Percentiles rank a stretch among this genome's conserved stretches.
Conservation (phyloP, 371 early-diverging fungal species). For the Polyrhizophydium stewartii region DNA sequence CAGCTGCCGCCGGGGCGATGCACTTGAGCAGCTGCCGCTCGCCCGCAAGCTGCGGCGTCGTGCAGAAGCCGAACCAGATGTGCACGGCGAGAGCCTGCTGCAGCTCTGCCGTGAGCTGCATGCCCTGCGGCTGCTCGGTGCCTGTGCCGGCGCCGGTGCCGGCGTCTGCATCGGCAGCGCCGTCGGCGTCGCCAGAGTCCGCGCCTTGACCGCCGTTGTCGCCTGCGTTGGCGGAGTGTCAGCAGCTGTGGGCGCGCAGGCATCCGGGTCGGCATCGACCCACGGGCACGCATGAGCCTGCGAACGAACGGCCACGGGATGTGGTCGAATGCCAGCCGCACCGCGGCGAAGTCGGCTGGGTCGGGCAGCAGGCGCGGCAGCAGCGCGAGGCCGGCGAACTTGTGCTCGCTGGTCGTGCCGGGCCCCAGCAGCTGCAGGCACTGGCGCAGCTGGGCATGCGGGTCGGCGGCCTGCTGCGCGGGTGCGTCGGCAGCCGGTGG, state of each 20-base stretch:
- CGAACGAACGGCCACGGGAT: conserved; percentile 13
- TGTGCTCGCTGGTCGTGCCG: conserved; percentile 6
- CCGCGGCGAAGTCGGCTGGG: neutral
- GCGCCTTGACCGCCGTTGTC: too few species aligned
- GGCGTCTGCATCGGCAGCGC: too few species aligned
- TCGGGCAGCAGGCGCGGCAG: conserved; percentile 11
- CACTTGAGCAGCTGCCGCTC: neutral
- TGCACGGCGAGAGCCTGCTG: conserved; percentile 3
- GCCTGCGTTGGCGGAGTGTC: too few species aligned
- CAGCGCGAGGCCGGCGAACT: conserved; percentile 9
- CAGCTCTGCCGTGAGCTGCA: neutral
- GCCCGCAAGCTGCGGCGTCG: neutral
- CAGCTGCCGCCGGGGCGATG: neutral
- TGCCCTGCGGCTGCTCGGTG: too few species aligned
- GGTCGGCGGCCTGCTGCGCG: too few species aligned
- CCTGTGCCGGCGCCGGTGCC: too few species aligned
- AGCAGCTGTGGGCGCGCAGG: too few species aligned
- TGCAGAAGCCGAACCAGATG: neutral
- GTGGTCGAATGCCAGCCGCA: conserved; percentile 3
- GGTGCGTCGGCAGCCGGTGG: too few species aligned
- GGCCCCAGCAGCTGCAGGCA: too few species aligned
- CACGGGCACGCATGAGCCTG: neutral
- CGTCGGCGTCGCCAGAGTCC: too few species aligned
- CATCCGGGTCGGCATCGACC: neutral
- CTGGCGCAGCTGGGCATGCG: too few species aligned